Percentiles rank a stretch among this genome's conserved stretches.
Conservation (phyloP, 495 filamentous ascomycete genomes). For the Hyaloscypha finlandica region DNA sequence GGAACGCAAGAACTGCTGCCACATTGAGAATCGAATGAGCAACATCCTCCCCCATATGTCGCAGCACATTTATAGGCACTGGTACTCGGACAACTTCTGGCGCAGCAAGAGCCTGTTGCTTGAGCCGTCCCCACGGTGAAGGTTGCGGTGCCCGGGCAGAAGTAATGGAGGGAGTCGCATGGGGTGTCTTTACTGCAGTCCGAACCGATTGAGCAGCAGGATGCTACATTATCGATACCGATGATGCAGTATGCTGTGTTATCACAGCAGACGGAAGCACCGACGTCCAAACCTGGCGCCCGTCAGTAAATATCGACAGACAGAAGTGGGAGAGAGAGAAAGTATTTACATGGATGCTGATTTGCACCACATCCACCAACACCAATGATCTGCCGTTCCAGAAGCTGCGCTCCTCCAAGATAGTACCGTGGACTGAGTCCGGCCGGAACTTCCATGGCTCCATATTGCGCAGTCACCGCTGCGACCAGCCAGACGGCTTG, state of each 20-base stretch:
- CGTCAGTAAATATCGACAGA: background rate
- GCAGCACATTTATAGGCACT: constrained; percentile 29
- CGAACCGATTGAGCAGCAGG: constrained; percentile 31
- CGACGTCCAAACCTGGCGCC: constrained; percentile 26
- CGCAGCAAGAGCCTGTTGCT: constrained; percentile 21
- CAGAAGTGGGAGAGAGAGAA: background rate
- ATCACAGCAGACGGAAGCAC: constrained; percentile 25
- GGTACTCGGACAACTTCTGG: constrained; percentile 20
- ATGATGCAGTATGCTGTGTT: constrained; percentile 31
- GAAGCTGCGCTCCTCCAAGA: constrained; percentile 13
- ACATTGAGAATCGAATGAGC: constrained; percentile 25
- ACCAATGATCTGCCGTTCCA: constrained; percentile 2
- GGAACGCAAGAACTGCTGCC: constrained; percentile 14
- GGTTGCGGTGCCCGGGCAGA: constrained; percentile 22
- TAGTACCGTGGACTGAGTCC: constrained; percentile 28
- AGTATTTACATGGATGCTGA: constrained; percentile 22
- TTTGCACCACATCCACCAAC: background rate
- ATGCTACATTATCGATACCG: background rate
- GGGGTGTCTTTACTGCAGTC: constrained; percentile 19
- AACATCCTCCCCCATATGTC: constrained; percentile 29
- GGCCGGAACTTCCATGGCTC: constrained; percentile 14
- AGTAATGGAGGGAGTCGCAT: constrained; percentile 19
- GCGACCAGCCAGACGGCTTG: background rate
- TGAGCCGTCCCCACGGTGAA: constrained; percentile 16
- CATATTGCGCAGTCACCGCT: constrained; percentile 13